A percentile compares a stretch with the other conserved stretches of the same genome.
Evolutionary conservation across 352 stramenopile species (phyloP).

Genomic region (Pythium phragmitis): DNA sequence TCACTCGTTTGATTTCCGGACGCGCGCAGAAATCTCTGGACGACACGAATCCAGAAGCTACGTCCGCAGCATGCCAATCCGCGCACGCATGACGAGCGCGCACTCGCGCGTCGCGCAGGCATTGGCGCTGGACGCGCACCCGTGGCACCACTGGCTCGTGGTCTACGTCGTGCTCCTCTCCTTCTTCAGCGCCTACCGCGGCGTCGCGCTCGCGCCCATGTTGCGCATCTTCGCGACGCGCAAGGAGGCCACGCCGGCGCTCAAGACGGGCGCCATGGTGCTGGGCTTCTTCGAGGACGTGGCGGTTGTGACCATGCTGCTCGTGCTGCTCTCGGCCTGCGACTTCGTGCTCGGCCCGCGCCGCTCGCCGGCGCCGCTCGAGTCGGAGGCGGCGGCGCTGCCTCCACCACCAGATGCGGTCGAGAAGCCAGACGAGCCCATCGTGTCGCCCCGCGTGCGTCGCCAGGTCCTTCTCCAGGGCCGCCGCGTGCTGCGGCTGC

Average conservation of each 20-base stretch:
- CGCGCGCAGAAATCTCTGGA: too few relatives aligned
- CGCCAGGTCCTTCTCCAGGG: not conserved
- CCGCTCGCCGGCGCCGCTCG: not conserved
- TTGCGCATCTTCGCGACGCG: slow-evolving; percentile 10
- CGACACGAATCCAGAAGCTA: slow-evolving; percentile 15
- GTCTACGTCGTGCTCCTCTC: slow-evolving; percentile 8
- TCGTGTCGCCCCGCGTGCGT: slow-evolving; percentile 7
- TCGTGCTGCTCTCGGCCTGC: slow-evolving; percentile 10
- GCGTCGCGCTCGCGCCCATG: slow-evolving; percentile 2
- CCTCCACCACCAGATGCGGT: not conserved
- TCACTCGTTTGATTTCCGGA: slow-evolving; percentile 15
- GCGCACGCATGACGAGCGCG: not conserved
- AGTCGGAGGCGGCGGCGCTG: too few relatives aligned
- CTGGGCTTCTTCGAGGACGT: slow-evolving; percentile 12
- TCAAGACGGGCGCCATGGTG: not conserved
- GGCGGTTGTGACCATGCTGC: slow-evolving; percentile 7
- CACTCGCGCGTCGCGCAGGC: slow-evolving; percentile 4
- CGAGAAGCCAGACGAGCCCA: slow-evolving; percentile 6
- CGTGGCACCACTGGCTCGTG: slow-evolving; percentile 13
- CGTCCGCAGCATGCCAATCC: slow-evolving; percentile 5
- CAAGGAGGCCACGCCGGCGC: not conserved
- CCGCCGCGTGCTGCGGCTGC: slow-evolving; percentile 41
- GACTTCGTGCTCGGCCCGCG: slow-evolving; percentile 1
- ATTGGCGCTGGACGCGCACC: slow-evolving; percentile 9
- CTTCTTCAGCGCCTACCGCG: slow-evolving; percentile 16